Evolutionary conservation across 2,329 filamentous ascomycete genomes (phyloP).

Genomic region (Verticillium nonalfalfae): DNA sequence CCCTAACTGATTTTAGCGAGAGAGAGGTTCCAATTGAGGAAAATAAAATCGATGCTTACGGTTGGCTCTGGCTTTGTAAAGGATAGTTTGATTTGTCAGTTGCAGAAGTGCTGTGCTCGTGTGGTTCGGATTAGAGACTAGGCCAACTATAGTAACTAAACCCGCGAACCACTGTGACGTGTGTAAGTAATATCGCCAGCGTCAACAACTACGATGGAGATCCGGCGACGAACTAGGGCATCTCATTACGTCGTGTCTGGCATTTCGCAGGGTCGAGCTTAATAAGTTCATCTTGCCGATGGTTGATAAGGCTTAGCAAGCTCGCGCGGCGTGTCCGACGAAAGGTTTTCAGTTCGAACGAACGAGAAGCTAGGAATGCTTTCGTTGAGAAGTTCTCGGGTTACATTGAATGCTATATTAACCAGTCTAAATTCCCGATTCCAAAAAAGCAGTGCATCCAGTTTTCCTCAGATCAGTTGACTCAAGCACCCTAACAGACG

Average conservation of each 20-base stretch:
- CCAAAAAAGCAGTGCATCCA: no score
- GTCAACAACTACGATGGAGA: not conserved
- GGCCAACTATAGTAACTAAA: not conserved
- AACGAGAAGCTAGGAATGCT: not conserved
- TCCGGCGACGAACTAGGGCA: not conserved
- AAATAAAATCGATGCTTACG: no score
- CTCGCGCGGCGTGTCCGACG: not conserved
- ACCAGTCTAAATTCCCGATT: no score
- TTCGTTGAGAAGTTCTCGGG: no score
- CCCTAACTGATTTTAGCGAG: no score
- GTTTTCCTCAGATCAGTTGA: not conserved
- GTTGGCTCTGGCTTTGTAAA: not conserved
- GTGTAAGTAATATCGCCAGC: not conserved
- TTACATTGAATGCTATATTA: no score
- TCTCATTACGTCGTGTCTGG: not conserved
- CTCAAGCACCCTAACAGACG: not conserved
- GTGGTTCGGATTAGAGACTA: not conserved
- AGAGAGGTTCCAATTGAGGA: no score
- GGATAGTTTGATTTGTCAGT: not conserved
- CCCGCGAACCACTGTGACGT: not conserved
- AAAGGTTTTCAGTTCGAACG: not conserved
- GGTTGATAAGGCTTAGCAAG: not conserved
- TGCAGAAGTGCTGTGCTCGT: not conserved
- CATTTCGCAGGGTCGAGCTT: not conserved
- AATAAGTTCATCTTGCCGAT: not conserved